Evolutionary conservation across 441 rosid species (phyloP).

Genomic region (Corymbia citriodora): DNA sequence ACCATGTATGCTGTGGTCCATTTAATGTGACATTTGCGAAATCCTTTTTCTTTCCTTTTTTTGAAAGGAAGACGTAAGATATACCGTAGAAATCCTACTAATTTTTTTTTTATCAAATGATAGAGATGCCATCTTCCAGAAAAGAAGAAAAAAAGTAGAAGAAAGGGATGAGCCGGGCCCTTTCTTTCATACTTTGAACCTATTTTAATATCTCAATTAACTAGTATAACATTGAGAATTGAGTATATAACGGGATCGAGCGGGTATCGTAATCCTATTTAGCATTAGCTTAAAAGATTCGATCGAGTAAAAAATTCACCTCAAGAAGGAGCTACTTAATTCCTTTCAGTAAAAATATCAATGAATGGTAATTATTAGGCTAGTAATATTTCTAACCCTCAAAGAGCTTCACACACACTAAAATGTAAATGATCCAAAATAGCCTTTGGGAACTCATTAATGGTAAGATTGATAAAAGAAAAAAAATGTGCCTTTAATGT

Average conservation of each 20-base stretch:
- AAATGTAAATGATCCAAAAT: neutral
- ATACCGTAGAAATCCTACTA: neutral
- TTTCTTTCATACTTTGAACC: neutral
- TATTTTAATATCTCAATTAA: no score
- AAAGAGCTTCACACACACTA: neutral
- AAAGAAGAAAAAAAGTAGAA: neutral
- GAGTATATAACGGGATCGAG: neutral
- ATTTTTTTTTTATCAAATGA: neutral
- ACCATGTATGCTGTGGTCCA: neutral
- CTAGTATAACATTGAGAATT: neutral
- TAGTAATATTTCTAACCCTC: neutral
- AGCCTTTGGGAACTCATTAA: neutral
- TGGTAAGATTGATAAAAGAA: neutral
- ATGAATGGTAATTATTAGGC: neutral
- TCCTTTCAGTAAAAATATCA: neutral
- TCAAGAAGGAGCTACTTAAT: neutral
- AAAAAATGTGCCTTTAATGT: neutral
- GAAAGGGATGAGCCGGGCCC: neutral
- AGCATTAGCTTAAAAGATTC: neutral
- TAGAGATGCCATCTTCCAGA: neutral
- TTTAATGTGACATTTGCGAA: neutral
- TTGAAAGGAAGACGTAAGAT: neutral
- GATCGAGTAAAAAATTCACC: neutral
- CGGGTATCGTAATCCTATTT: neutral
- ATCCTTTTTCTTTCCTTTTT: neutral